These are phyloP conservation scores for Juncus effusus DNA, from an alignment of 176 grass and related monocot species.

Conservation along the genomic window DNA sequence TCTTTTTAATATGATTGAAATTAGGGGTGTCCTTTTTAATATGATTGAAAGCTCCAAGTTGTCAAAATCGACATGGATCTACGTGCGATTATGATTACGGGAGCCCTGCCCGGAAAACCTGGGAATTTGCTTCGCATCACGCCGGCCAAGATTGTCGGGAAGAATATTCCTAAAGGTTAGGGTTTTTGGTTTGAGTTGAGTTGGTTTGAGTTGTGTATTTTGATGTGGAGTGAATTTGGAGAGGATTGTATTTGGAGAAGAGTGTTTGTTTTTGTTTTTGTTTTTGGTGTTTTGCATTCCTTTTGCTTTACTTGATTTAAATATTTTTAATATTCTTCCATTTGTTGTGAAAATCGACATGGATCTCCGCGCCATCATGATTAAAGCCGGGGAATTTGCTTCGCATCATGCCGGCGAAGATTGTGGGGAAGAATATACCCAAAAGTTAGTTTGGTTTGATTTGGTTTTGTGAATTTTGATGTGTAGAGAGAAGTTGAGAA, in stretches of 20 bases:
- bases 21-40: too few species aligned
- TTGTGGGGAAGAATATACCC: constrained; percentile 74
- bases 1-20: too few species aligned
- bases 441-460: too few species aligned
- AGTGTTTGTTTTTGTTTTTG: too few species aligned
- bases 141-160: constrained; percentile 80
- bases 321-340: constrained; percentile 13
- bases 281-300: too few species aligned
- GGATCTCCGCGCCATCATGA: constrained; percentile 62
- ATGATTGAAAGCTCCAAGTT: too few species aligned
- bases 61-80: constrained; percentile 87
- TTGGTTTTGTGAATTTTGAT: too few species aligned
- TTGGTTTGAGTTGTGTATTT: too few species aligned
- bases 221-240: too few species aligned
- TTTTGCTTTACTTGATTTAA: too few species aligned
- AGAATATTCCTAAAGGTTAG: constrained; percentile 81
- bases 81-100: constrained; percentile 72
- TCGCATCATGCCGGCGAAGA: constrained; percentile 78
- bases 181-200: background rate
- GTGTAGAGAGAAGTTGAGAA: too few species aligned
- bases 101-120: constrained; percentile 78
- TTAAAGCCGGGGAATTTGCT: constrained; percentile 96
- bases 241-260: too few species aligned
- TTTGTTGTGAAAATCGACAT: constrained; percentile 70
- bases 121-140: constrained; percentile 91